Conservation (phyloP, 140 eudicot genomes). For the Ambrosia hybrid region DNA sequence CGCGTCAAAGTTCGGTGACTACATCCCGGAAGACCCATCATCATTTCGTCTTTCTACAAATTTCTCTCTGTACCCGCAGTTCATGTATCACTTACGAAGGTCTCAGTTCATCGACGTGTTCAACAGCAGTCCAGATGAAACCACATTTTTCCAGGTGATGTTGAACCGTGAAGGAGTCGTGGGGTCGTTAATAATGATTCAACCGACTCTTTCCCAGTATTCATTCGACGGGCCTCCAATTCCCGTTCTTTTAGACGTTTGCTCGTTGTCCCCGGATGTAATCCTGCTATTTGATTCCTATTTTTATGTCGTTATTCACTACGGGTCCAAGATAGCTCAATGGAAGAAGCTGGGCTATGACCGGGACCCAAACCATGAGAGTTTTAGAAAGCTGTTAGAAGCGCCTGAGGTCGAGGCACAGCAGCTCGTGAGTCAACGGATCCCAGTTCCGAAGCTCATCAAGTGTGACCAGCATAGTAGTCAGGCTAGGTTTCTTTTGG, state of each 20-base stretch:
- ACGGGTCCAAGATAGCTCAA: conserved; percentile 85
- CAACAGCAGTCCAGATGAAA: conserved; percentile 90
- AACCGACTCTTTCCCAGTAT: conserved; percentile 80
- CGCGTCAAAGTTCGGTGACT: conserved; percentile 81
- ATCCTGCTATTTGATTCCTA: conserved; percentile 85
- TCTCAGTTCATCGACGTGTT: conserved; percentile 89
- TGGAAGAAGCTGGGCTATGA: conserved; percentile 90
- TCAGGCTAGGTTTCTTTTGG: conserved; percentile 96
- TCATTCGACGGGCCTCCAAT: conserved; percentile 91
- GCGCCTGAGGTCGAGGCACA: conserved; percentile 79
- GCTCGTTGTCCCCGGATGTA: conserved; percentile 85
- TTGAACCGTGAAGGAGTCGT: conserved; percentile 91
- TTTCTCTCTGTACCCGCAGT: conserved; percentile 85
- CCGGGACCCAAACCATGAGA: conserved; percentile 77
- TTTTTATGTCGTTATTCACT: conserved; percentile 79
- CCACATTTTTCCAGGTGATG: conserved; percentile 80
- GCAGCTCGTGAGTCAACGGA: conserved; percentile 73
- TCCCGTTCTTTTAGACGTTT: conserved; percentile 77
- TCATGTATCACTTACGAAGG: conserved; percentile 84
- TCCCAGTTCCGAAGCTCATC: conserved; percentile 79
- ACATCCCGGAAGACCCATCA: conserved; percentile 88
- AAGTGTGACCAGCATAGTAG: conserved; percentile 93
- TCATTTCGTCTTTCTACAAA: conserved; percentile 81
- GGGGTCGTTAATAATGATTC: conserved; percentile 86
- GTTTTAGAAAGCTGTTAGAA: conserved; percentile 70